phyloP scores from a whole-genome alignment of 164 flowering plant genomes.

The Annona cherimola region DNA sequence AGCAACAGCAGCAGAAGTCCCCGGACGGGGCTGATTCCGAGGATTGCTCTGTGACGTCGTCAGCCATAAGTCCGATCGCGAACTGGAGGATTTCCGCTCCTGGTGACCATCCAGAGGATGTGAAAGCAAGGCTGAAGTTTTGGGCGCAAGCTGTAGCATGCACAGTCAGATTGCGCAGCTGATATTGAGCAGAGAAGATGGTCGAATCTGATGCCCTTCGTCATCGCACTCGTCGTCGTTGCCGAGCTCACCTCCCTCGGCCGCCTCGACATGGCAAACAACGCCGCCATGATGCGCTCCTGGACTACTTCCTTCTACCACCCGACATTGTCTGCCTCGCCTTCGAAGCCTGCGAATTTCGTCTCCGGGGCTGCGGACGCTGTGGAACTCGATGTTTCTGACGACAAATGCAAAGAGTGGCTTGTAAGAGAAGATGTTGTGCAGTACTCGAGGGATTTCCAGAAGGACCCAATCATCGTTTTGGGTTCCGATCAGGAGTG shows the following conservation, averaged over 20 bases:
- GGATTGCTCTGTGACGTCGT: slow-evolving; percentile 16
- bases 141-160: slow-evolving; percentile 95
- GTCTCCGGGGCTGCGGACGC: slow-evolving; percentile 2
- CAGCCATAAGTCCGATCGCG: slow-evolving; percentile 41
- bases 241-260: slow-evolving; percentile 71
- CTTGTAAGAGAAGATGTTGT: slow-evolving; percentile 69
- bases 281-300: slow-evolving; percentile 51
- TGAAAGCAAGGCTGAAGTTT: slow-evolving; percentile 74
- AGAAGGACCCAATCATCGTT: slow-evolving; percentile 58
- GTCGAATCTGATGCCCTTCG: slow-evolving; percentile 53
- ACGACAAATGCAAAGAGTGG: slow-evolving; percentile 63
- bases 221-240: slow-evolving; percentile 57
- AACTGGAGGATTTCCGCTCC: slow-evolving; percentile 91
- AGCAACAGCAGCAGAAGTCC: slow-evolving; percentile 30
- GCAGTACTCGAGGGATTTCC: slow-evolving; percentile 67
- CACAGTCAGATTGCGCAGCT: slow-evolving; percentile 37
- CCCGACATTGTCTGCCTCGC: neutral
- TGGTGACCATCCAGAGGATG: slow-evolving; percentile 87
- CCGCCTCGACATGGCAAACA: slow-evolving; percentile 68
- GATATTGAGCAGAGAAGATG: slow-evolving; percentile 36
- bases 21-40: slow-evolving; percentile 5
- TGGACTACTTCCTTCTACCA: slow-evolving; percentile 55
- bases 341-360: neutral
- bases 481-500: slow-evolving; percentile 65
- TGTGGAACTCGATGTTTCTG: neutral